Evolutionary conservation across 306 rosid species (phyloP).

Genomic region (Hippophae gyantsensis): DNA sequence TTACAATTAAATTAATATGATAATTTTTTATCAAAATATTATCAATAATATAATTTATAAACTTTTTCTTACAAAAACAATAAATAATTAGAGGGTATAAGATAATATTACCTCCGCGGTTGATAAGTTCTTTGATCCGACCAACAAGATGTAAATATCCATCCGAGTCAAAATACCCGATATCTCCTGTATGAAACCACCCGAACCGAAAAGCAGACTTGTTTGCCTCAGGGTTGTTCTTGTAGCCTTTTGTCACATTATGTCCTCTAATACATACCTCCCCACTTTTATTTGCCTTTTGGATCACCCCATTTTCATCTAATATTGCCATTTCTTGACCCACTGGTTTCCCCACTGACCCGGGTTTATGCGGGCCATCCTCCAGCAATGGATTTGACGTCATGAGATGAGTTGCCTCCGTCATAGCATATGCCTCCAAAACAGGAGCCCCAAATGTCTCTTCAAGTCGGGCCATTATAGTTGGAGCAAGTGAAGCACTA

Average conservation of each 20-base stretch:
- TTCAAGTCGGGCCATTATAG: constrained; percentile 36
- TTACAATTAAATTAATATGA: no score
- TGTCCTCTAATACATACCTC: constrained; percentile 55
- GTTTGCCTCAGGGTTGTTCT: constrained; percentile 40
- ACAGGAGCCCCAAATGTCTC: constrained; percentile 56
- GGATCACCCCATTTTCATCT: constrained; percentile 33
- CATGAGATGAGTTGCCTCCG: constrained; percentile 60
- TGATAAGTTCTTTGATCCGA: constrained; percentile 69
- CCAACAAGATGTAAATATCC: constrained; percentile 75
- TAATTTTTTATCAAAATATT: no score
- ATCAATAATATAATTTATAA: no score
- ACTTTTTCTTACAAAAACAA: no score
- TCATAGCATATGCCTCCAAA: constrained; percentile 71
- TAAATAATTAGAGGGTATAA: no score
- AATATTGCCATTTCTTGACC: constrained; percentile 52
- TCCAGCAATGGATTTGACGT: constrained; percentile 51
- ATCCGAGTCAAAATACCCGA: constrained; percentile 55
- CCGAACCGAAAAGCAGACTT: constrained; percentile 38
- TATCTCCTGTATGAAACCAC: constrained; percentile 62
- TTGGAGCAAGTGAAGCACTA: constrained; percentile 62
- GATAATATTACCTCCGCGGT: constrained; percentile 52
- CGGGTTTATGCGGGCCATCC: constrained; percentile 53
- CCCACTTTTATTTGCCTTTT: constrained; percentile 22
- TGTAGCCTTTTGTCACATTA: constrained; percentile 56
- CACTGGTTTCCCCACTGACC: constrained; percentile 61